Evolutionary conservation across 2,329 filamentous ascomycete genomes (phyloP).

Genomic region (Aspergillus niger): DNA sequence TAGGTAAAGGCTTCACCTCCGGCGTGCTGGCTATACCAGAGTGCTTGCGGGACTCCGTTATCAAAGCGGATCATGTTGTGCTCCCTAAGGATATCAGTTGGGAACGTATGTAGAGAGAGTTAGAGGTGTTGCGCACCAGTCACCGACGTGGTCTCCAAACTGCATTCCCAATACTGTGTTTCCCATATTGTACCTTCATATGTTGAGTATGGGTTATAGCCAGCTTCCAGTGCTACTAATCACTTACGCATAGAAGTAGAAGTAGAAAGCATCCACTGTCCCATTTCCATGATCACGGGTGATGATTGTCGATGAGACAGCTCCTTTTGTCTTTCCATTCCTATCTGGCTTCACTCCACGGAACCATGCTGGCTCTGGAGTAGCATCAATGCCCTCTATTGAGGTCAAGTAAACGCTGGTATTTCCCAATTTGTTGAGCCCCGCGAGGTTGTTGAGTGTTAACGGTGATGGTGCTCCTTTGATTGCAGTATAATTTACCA

Average conservation of each 20-base stretch:
- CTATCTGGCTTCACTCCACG: constrained; percentile 57
- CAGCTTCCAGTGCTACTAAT: not conserved
- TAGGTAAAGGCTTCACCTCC: constrained; percentile 66
- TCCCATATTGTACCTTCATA: constrained; percentile 53
- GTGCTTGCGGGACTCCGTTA: constrained; percentile 54
- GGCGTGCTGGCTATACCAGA: constrained; percentile 67
- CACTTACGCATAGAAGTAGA: constrained; percentile 60
- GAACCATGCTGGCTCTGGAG: constrained; percentile 49
- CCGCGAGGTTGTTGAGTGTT: constrained; percentile 52
- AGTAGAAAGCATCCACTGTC: constrained; percentile 62
- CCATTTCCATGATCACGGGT: constrained; percentile 58
- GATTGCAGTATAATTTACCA: constrained; percentile 47
- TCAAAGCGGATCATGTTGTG: constrained; percentile 68
- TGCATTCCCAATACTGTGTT: constrained; percentile 53
- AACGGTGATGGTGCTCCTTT: constrained; percentile 42
- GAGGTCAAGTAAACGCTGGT: constrained; percentile 54
- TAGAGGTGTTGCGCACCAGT: constrained; percentile 50
- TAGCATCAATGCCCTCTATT: constrained; percentile 48
- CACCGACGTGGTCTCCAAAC: constrained; percentile 64
- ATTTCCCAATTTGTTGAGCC: constrained; percentile 50
- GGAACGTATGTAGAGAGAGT: not conserved
- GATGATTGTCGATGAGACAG: constrained; percentile 57
- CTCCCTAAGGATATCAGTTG: constrained; percentile 48
- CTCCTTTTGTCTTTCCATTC: constrained; percentile 53
- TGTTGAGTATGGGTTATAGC: not conserved